These are phyloP conservation scores for Leccinum solheimii DNA, from an alignment of 1,284 basidiomycete genomes.

Conservation along the genomic window DNA sequence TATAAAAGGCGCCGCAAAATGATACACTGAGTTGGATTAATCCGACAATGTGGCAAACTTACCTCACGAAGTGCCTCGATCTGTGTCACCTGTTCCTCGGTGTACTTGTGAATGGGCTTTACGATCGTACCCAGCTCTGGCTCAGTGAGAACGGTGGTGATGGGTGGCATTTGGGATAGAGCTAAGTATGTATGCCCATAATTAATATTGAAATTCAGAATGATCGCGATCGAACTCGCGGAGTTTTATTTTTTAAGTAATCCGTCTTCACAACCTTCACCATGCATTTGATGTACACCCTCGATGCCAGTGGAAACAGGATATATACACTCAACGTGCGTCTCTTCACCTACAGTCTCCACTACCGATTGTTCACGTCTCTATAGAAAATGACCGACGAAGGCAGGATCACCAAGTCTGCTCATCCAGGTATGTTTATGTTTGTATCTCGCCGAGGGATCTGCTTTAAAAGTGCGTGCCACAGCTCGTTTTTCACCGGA, in stretches of 20 bases:
- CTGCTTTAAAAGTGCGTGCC: conserved; percentile 9
- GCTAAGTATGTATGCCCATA: not conserved
- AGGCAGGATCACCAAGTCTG: conserved; percentile 87
- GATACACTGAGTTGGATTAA: conserved; percentile 1
- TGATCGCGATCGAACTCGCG: conserved; percentile 11
- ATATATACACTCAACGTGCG: conserved; percentile 88
- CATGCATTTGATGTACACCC: conserved; percentile 95
- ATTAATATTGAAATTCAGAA: not conserved
- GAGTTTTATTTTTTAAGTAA: conserved; percentile 15
- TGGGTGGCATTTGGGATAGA: conserved; percentile 33
- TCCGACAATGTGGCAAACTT: conserved; percentile 12
- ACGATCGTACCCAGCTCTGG: conserved; percentile 49
- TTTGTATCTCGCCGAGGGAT: not conserved
- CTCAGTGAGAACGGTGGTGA: conserved; percentile 43
- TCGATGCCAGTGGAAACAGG: conserved; percentile 78
- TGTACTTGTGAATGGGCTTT: conserved; percentile 60
- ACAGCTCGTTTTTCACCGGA: conserved; percentile 94
- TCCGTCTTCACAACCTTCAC: not conserved
- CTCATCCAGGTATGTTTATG: conserved; percentile 76
- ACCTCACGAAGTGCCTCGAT: conserved; percentile 67
- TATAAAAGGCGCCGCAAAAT: not conserved
- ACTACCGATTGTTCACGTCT: conserved; percentile 9
- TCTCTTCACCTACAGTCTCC: not conserved
- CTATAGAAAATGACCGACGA: conserved; percentile 77
- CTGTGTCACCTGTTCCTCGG: conserved; percentile 59